These are phyloP conservation scores for Wallacemonas sp. DNA, from an alignment of 208 protist genomes.

Conservation along the genomic window DNA sequence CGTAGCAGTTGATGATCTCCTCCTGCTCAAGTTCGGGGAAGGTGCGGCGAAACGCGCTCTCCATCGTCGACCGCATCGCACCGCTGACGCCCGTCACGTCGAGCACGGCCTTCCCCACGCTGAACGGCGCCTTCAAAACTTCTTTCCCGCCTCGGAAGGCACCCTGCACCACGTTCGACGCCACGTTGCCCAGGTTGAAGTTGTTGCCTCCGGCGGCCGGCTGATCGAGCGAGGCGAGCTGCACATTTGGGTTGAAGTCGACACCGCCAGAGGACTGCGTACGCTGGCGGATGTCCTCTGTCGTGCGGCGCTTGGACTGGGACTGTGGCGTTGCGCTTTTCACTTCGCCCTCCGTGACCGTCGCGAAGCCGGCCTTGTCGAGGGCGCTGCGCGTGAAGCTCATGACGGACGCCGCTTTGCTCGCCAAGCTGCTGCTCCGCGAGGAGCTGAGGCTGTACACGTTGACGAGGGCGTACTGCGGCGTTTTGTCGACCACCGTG, in stretches of 20 bases:
- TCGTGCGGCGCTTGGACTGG: slow-evolving; percentile 15
- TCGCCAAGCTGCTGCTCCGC: background rate
- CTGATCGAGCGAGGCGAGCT: slow-evolving; percentile 68
- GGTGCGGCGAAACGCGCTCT: slow-evolving; percentile 54
- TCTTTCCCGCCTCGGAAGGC: slow-evolving; percentile 68
- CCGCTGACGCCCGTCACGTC: slow-evolving; percentile 65
- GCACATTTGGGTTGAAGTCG: slow-evolving; percentile 61
- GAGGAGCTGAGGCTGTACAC: slow-evolving; percentile 31
- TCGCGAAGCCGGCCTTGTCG: slow-evolving; percentile 43
- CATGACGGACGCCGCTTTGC: slow-evolving; percentile 55
- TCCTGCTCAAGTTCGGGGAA: slow-evolving; percentile 62
- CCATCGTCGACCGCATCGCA: slow-evolving; percentile 63
- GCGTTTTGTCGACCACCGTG: slow-evolving; percentile 32
- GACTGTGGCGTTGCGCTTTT: slow-evolving; percentile 8
- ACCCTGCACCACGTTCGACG: slow-evolving; percentile 25
- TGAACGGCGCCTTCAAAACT: slow-evolving; percentile 73
- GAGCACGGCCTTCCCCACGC: slow-evolving; percentile 65
- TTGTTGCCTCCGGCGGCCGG: slow-evolving; percentile 23
- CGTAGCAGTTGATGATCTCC: slow-evolving; percentile 63
- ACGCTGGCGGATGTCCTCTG: slow-evolving; percentile 8
- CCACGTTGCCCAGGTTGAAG: slow-evolving; percentile 51
- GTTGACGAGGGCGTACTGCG: slow-evolving; percentile 56
- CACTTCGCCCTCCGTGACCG: slow-evolving; percentile 52
- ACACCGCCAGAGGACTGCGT: background rate
- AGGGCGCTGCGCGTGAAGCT: slow-evolving; percentile 57